Evolutionary conservation across 805 yeast genomes (phyloP), one percentile per base, ranked within the genome.

Genomic region (Metschnikowia matae): DNA sequence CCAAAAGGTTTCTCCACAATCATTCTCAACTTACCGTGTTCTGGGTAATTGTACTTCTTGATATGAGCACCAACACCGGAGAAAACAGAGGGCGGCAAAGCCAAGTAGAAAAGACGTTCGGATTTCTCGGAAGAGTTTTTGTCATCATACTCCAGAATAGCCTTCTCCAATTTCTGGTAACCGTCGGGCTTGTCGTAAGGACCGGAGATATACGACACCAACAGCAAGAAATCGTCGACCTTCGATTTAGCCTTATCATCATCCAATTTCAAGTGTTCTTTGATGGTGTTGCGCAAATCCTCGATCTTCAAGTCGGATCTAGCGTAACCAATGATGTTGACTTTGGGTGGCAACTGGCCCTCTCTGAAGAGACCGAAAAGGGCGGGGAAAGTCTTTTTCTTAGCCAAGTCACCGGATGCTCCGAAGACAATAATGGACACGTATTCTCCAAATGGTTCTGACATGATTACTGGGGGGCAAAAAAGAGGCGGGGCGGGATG

Each of bases 1-100:
- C 99, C 99, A 65, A 94, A 94, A 37, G 99, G 99, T 76, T 94
- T 94, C 74, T 94, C 99, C 49, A 94, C 88, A 62, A 94, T 89
- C 58, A 94, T 74, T 68, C 97, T 82, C 35, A 89, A 56, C 48
- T 77, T 63, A 48, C 96, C 96, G 48, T 80, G 73, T 36, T 69
- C 65, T 2, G 62, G 62, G 68, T 90, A 87, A 57, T 81, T 80
- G 62, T 79, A 68, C 59, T 80, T 71, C 71, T 87, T 89, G 63
- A 94, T 73, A 54, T 87, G 81, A 43, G 74, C 69, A 45, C 94
- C 89, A 42, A 92, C 98, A 34, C 76, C 68, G 49, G 85, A 84
- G 71, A 94, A 94, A 37, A 86, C 96, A 10, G 90, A 83, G 33
- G 99, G 99, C 17, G 99, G 99, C 53, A 94, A 76, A 0, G 99